phyloP scores from a whole-genome alignment of 2,329 filamentous ascomycete species.

The Neophaeococcomyces mojaviensis region DNA sequence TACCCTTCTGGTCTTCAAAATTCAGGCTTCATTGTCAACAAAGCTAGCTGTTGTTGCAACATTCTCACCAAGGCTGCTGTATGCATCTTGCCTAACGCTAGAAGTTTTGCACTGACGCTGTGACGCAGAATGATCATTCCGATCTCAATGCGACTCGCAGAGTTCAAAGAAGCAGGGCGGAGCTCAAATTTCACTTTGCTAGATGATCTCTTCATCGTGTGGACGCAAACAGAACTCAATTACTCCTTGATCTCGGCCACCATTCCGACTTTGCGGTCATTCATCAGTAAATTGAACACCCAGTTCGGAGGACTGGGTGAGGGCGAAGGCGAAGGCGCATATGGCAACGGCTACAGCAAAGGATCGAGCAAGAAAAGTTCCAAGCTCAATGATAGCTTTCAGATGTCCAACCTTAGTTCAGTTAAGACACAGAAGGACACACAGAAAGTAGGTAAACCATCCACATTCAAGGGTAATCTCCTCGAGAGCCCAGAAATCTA shows the following conservation, averaged over 20 bases:
- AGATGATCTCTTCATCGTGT: slow-evolving; percentile 28
- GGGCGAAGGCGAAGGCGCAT: not conserved
- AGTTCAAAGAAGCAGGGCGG: slow-evolving; percentile 25
- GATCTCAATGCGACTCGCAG: slow-evolving; percentile 30
- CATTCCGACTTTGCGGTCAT: slow-evolving; percentile 30
- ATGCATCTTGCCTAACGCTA: no score
- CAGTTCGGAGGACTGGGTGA: slow-evolving; percentile 15
- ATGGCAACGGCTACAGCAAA: slow-evolving; percentile 10
- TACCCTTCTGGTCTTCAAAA: slow-evolving; percentile 25
- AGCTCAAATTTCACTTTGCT: slow-evolving; percentile 31
- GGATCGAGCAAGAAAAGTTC: not conserved
- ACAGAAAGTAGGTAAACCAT: no score
- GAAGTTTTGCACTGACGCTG: no score
- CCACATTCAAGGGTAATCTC: no score
- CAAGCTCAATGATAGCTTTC: slow-evolving; percentile 3
- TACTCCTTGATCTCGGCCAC: slow-evolving; percentile 33
- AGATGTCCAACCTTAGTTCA: slow-evolving; percentile 13
- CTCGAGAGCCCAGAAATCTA: no score
- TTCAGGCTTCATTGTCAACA: slow-evolving; percentile 28
- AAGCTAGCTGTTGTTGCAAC: slow-evolving; percentile 30
- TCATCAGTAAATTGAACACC: slow-evolving; percentile 25
- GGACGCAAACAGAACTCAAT: slow-evolving; percentile 31
- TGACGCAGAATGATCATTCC: slow-evolving; percentile 30
- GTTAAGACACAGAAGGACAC: no score
- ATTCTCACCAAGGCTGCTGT: slow-evolving; percentile 33